These are phyloP conservation scores for Leccinellum rugosiceps DNA, from an alignment of 768 basidiomycete species.

Conservation along the genomic window DNA sequence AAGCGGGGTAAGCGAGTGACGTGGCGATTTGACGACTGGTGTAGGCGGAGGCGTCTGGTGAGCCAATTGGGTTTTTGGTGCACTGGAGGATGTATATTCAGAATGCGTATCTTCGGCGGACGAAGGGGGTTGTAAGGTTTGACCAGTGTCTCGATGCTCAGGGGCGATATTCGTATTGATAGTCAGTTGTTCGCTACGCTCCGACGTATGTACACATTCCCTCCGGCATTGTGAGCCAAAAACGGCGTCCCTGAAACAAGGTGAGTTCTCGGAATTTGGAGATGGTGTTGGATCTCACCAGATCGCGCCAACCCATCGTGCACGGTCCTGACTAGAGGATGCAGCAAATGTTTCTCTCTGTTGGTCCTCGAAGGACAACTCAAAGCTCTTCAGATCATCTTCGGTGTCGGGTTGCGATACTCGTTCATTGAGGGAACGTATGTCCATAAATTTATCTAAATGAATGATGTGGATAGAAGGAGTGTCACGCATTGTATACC, in stretches of 20 bases:
- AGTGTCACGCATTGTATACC: conserved; percentile 39
- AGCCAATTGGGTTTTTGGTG: conserved; percentile 6
- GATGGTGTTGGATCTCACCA: conserved; percentile 44
- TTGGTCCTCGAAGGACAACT: conserved; percentile 55
- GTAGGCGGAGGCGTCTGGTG: conserved; percentile 19
- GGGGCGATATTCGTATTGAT: conserved; percentile 17
- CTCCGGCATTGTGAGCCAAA: conserved; percentile 38
- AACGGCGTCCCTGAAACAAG: conserved; percentile 52
- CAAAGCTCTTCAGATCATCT: conserved; percentile 55
- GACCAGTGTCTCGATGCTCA: background rate
- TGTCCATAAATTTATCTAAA: conserved; percentile 55
- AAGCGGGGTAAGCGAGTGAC: conserved; percentile 14
- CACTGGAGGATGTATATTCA: conserved; percentile 28
- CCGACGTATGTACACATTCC: background rate
- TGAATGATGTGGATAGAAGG: conserved; percentile 45
- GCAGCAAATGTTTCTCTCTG: conserved; percentile 61
- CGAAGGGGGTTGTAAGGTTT: conserved; percentile 5
- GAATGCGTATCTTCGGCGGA: conserved; percentile 20
- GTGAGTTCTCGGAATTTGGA: background rate
- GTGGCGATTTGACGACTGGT: conserved; percentile 28
- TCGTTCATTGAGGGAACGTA: conserved; percentile 58
- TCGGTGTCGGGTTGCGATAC: conserved; percentile 40
- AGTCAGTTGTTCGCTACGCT: conserved; percentile 2
- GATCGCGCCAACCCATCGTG: conserved; percentile 71
- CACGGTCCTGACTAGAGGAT: conserved; percentile 56